A percentile compares a stretch with the other conserved stretches of the same genome.
phyloP scores from a whole-genome alignment of 257 asterid species.

The Mitragyna speciosa region DNA sequence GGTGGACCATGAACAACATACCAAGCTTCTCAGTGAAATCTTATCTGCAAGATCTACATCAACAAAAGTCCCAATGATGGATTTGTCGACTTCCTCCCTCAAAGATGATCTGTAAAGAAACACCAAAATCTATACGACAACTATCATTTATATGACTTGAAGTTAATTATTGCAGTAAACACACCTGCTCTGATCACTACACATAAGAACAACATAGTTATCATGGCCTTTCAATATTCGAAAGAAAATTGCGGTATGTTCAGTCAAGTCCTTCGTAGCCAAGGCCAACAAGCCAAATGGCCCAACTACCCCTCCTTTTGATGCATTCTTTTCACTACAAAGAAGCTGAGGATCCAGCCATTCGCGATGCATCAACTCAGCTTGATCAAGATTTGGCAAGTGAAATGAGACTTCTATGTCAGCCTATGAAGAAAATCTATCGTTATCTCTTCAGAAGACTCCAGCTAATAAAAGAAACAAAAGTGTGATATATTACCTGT shows the following conservation, averaged over 20 bases:
- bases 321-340: conserved; percentile 29
- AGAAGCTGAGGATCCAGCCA: conserved; percentile 28
- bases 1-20: background rate
- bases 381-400: conserved; percentile 20
- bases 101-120: conserved; percentile 27
- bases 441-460: background rate
- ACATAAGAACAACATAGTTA: conserved; percentile 34
- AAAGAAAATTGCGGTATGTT: conserved; percentile 33
- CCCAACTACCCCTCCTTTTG: conserved; percentile 28
- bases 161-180: background rate
- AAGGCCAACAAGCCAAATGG: conserved; percentile 40
- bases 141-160: background rate
- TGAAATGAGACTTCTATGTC: conserved; percentile 35
- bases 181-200: conserved; percentile 42
- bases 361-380: conserved; percentile 17
- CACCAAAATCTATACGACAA: too few species aligned
- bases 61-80: conserved; percentile 31
- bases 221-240: conserved; percentile 18
- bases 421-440: conserved; percentile 18
- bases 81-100: conserved; percentile 23
- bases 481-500: conserved; percentile 37
- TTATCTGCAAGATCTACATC: conserved; percentile 26
- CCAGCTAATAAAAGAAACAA: background rate
- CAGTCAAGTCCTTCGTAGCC: conserved; percentile 37
- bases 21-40: conserved; percentile 36